Percentiles rank a stretch among this genome's conserved stretches.
Conservation (phyloP, 2,329 filamentous ascomycete species). For the Cordyceps pruinosa region DNA sequence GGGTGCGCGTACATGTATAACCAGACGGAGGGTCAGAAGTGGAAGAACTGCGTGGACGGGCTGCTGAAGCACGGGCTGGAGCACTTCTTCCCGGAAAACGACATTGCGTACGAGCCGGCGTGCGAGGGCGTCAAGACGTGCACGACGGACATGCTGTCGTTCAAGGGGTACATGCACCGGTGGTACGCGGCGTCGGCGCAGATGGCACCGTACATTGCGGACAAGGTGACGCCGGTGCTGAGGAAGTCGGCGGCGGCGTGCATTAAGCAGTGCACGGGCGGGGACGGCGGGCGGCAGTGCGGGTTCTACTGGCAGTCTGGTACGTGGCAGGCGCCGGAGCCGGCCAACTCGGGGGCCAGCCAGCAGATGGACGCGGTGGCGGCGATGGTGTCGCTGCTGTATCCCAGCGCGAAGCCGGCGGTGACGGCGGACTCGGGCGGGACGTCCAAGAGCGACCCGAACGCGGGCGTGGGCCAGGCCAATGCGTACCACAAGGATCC, state of each 20-base stretch:
- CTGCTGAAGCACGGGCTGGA: constrained; percentile 30
- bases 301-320: constrained; percentile 48
- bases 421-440: constrained; percentile 45
- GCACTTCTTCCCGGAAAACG: constrained; percentile 45
- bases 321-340: constrained; percentile 40
- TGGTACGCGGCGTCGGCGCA: constrained; percentile 49
- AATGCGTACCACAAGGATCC: constrained; percentile 27
- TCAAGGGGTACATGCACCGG: constrained; percentile 54
- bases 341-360: constrained; percentile 42
- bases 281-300: constrained; percentile 41
- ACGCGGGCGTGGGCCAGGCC: constrained; percentile 32
- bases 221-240: constrained; percentile 45
- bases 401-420: constrained; percentile 33
- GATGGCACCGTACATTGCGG: constrained; percentile 46
- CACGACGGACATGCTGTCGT: constrained; percentile 56
- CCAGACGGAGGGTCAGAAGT: constrained; percentile 36
- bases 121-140: constrained; percentile 52
- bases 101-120: constrained; percentile 52
- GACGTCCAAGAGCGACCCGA: constrained; percentile 39
- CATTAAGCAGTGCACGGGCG: constrained; percentile 48
- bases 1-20: constrained; percentile 62
- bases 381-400: constrained; percentile 46
- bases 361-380: constrained; percentile 54
- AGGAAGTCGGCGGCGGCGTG: constrained; percentile 47
- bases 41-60: constrained; percentile 42